phyloP scores from a whole-genome alignment of 495 filamentous ascomycete species.

The Rostrohypoxylon terebratum region DNA sequence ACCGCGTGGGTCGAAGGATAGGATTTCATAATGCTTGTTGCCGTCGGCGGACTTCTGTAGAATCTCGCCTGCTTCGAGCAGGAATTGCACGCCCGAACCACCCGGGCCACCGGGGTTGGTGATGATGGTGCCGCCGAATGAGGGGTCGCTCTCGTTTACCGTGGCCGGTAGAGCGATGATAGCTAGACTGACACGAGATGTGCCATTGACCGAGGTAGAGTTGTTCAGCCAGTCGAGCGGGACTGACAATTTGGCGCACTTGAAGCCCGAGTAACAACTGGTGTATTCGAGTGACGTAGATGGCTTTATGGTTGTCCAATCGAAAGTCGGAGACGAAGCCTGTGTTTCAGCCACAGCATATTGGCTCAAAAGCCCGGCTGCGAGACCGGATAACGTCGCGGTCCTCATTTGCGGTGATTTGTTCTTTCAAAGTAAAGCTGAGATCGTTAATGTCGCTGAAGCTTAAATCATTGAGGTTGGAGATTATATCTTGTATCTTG shows the following conservation, averaged over 20 bases:
- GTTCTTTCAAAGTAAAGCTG: background rate
- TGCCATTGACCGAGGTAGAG: slow-evolving; percentile 14
- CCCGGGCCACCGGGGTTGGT: slow-evolving; percentile 42
- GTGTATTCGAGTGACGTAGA: slow-evolving; percentile 41
- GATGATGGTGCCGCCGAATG: slow-evolving; percentile 45
- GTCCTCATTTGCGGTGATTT: background rate
- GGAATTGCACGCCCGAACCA: slow-evolving; percentile 47
- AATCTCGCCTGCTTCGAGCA: slow-evolving; percentile 34
- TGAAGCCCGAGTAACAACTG: slow-evolving; percentile 26
- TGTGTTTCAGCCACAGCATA: slow-evolving; percentile 8
- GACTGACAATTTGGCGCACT: slow-evolving; percentile 41
- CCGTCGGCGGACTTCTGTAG: slow-evolving; percentile 25
- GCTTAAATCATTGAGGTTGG: background rate
- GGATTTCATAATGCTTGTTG: slow-evolving; percentile 50
- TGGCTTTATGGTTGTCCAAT: slow-evolving; percentile 35
- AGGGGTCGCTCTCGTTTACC: slow-evolving; percentile 38
- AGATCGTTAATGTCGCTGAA: background rate
- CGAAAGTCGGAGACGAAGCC: slow-evolving; percentile 24
- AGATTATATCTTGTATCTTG: background rate
- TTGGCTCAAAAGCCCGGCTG: slow-evolving; percentile 14
- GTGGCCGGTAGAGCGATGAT: slow-evolving; percentile 35
- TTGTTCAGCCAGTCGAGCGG: slow-evolving; percentile 44
- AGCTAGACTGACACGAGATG: slow-evolving; percentile 30
- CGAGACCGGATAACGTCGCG: slow-evolving; percentile 8
- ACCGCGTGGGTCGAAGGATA: slow-evolving; percentile 61